phyloP scores from a whole-genome alignment of 257 asterid species.

The Sherardia arvensis region DNA sequence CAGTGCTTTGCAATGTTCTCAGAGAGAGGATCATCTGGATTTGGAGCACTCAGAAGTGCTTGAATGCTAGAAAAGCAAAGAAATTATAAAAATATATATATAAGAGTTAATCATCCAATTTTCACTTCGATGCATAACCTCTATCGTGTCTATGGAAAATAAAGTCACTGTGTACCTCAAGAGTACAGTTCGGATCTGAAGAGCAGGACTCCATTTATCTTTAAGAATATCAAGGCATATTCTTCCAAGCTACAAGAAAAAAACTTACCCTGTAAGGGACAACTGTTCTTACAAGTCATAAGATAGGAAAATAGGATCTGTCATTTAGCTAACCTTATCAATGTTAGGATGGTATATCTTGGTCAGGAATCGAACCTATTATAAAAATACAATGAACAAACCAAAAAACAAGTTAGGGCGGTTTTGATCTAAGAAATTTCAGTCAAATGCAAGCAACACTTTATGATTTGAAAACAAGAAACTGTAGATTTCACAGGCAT shows the following conservation, averaged over 20 bases:
- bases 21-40: conserved; percentile 96
- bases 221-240: conserved; percentile 96
- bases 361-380: conserved; percentile 97
- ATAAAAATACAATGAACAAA: conserved; percentile 7
- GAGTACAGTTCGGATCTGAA: conserved; percentile 97
- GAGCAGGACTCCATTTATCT: conserved; percentile 99
- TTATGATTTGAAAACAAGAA: neutral
- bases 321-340: conserved; percentile 63
- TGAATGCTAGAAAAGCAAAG: conserved; percentile 64
- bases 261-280: conserved; percentile 10
- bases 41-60: conserved; percentile 99
- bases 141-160: neutral
- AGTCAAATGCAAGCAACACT: neutral
- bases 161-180: conserved; percentile 48
- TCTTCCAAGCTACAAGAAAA: conserved; percentile 86
- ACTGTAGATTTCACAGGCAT: neutral
- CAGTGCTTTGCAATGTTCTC: conserved; percentile 99
- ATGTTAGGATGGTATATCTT: conserved; percentile 99
- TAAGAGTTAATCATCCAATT: no score
- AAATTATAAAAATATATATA: no score
- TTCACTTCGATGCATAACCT: no score
- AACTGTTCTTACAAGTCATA: neutral
- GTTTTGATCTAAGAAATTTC: conserved; percentile 12
- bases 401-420: conserved; percentile 9
- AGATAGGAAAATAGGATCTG: conserved; percentile 3